Percentiles rank a stretch among this genome's conserved stretches.
Evolutionary conservation across 164 flowering plant species (phyloP).

Genomic region (Sedum album): DNA sequence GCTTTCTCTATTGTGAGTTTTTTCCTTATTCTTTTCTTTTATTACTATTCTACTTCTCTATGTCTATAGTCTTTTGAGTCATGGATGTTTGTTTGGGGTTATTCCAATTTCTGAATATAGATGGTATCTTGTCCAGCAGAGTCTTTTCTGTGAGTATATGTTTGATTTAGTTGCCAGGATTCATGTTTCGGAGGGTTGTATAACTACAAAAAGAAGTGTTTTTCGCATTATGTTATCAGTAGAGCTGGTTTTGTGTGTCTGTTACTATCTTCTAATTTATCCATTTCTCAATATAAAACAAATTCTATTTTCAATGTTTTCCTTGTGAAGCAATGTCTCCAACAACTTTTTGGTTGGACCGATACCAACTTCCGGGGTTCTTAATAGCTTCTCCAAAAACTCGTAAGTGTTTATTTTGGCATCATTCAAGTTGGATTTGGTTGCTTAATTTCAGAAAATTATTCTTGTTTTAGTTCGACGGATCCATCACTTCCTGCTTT

Average conservation of each 20-base stretch:
- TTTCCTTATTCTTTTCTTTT: slow-evolving; percentile 4
- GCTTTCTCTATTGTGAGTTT: slow-evolving; percentile 59
- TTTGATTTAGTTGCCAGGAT: too few relatives aligned
- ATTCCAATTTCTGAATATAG: background rate
- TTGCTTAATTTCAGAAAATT: background rate
- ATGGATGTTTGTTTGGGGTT: background rate
- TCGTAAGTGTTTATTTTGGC: slow-evolving; percentile 51
- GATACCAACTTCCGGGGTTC: slow-evolving; percentile 70
- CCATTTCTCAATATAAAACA: background rate
- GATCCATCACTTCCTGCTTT: background rate
- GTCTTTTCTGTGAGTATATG: too few relatives aligned
- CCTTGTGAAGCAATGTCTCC: slow-evolving; percentile 68
- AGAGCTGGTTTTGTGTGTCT: too few relatives aligned
- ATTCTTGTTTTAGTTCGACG: background rate
- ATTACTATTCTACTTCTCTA: background rate
- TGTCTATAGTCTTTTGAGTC: too few relatives aligned
- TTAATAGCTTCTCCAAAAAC: slow-evolving; percentile 44
- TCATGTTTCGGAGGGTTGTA: too few relatives aligned
- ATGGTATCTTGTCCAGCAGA: background rate
- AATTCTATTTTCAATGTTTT: background rate
- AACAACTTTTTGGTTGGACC: slow-evolving; percentile 74
- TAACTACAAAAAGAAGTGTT: too few relatives aligned
- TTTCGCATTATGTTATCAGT: too few relatives aligned
- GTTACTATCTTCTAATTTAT: too few relatives aligned
- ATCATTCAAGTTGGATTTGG: background rate